These are phyloP conservation scores for Platanus orientalis DNA, from an alignment of 164 flowering plant species.

Conservation along the genomic window DNA sequence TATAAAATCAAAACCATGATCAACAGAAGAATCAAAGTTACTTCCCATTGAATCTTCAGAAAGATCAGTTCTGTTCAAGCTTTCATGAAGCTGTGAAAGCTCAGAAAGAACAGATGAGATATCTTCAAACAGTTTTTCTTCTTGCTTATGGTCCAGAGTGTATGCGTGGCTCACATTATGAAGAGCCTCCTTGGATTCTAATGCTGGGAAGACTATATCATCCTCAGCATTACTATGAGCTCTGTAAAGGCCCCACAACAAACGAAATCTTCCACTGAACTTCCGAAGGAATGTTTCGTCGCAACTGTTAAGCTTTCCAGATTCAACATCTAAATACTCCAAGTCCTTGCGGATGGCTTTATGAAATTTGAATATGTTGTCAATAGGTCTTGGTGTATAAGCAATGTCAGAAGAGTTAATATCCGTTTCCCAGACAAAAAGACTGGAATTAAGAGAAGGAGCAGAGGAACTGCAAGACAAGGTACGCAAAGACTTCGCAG, in stretches of 20 bases:
- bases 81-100: slow-evolving; percentile 56
- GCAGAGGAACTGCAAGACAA: slow-evolving; percentile 61
- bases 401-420: slow-evolving; percentile 38
- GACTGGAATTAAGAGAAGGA: slow-evolving; percentile 84
- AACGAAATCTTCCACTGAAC: slow-evolving; percentile 84
- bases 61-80: slow-evolving; percentile 18
- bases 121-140: slow-evolving; percentile 78
- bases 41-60: slow-evolving; percentile 18
- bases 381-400: slow-evolving; percentile 62
- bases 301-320: slow-evolving; percentile 74
- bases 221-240: slow-evolving; percentile 98
- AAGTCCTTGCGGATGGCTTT: slow-evolving; percentile 90
- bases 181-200: slow-evolving; percentile 87
- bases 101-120: slow-evolving; percentile 70
- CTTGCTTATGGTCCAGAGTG: slow-evolving; percentile 91
- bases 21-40: slow-evolving; percentile 17
- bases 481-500: slow-evolving; percentile 69
- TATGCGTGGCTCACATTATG: slow-evolving; percentile 96
- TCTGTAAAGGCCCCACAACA: slow-evolving; percentile 85
- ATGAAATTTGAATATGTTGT: slow-evolving; percentile 85
- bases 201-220: slow-evolving; percentile 93
- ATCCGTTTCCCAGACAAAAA: slow-evolving; percentile 81
- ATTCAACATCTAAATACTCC: slow-evolving; percentile 91
- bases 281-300: slow-evolving; percentile 63
- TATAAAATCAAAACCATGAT: slow-evolving; percentile 17